phyloP scores from a whole-genome alignment of 2,329 filamentous ascomycete species.

The Trichoderma brevicompactum region DNA sequence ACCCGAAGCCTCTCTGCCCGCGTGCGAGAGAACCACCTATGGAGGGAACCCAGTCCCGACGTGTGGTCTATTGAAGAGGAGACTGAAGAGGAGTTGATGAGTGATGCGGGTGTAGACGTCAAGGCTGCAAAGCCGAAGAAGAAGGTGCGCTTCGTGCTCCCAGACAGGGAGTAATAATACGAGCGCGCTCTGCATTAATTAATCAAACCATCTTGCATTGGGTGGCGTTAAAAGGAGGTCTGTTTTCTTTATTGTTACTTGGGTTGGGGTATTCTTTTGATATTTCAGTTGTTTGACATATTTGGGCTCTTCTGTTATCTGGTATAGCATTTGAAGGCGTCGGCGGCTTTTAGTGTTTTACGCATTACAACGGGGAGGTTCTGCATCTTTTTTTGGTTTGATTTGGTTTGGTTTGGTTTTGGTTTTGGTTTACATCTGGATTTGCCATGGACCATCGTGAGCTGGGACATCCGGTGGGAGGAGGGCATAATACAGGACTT shows the following conservation, averaged over 20 bases:
- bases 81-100: slow-evolving; percentile 56
- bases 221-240: slow-evolving; percentile 30
- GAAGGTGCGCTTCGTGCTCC: slow-evolving; percentile 60
- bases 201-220: slow-evolving; percentile 34
- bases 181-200: neutral
- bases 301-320: slow-evolving; percentile 17
- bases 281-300: slow-evolving; percentile 17
- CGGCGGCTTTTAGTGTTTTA: neutral
- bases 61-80: slow-evolving; percentile 66
- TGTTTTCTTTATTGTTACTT: neutral
- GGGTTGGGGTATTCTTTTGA: slow-evolving; percentile 13
- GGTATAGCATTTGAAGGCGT: slow-evolving; percentile 19
- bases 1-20: slow-evolving; percentile 39
- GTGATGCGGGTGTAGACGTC: slow-evolving; percentile 39
- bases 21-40: slow-evolving; percentile 50
- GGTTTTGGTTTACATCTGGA: neutral
- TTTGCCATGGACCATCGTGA: slow-evolving; percentile 2
- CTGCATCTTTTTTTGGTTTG: too few relatives aligned
- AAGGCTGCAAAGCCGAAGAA: slow-evolving; percentile 57
- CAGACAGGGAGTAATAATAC: slow-evolving; percentile 44
- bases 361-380: neutral
- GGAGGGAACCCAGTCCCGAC: slow-evolving; percentile 62
- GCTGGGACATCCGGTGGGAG: slow-evolving; percentile 12
- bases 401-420: too few relatives aligned
- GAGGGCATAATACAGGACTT: neutral